Conservation (phyloP, 208 protist species). For the Acanthamoeba triangularis region DNA sequence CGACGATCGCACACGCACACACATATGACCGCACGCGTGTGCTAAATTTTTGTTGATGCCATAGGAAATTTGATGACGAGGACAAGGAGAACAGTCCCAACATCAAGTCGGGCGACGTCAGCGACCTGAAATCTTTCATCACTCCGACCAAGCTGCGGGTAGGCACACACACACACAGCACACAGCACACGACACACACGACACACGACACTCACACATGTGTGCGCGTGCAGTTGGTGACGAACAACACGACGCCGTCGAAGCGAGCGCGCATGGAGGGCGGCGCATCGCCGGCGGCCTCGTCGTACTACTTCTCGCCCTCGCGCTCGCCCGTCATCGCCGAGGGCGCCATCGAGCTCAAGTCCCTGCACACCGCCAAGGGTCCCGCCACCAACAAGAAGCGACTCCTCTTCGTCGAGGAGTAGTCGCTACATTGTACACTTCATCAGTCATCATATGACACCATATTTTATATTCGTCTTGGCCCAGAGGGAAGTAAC, state of each 20-base stretch:
- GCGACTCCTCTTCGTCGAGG: background rate
- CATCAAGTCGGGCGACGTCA: background rate
- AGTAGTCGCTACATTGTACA: background rate
- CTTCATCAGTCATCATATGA: background rate
- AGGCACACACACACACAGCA: background rate
- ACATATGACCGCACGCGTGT: background rate
- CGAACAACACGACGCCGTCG: background rate
- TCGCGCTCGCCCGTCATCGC: background rate
- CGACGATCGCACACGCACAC: background rate
- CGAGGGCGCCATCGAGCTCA: constrained; percentile 21
- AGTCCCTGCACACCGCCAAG: background rate
- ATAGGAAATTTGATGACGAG: background rate
- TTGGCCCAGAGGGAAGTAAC: background rate
- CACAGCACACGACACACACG: background rate
- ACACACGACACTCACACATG: background rate
- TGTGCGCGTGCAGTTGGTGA: background rate
- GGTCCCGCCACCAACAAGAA: background rate
- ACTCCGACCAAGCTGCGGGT: constrained; percentile 43
- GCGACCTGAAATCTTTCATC: constrained; percentile 5
- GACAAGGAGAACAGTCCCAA: constrained; percentile 70
- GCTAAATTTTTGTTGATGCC: background rate
- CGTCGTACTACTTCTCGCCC: constrained; percentile 28
- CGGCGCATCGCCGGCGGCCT: background rate
- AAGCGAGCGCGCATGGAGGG: background rate
- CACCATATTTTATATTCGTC: background rate